A percentile compares a stretch with the other conserved stretches of the same genome.
These are phyloP conservation scores for Cymbopogon citratus DNA, from an alignment of 176 grass and related monocot species.

Conservation along the genomic window DNA sequence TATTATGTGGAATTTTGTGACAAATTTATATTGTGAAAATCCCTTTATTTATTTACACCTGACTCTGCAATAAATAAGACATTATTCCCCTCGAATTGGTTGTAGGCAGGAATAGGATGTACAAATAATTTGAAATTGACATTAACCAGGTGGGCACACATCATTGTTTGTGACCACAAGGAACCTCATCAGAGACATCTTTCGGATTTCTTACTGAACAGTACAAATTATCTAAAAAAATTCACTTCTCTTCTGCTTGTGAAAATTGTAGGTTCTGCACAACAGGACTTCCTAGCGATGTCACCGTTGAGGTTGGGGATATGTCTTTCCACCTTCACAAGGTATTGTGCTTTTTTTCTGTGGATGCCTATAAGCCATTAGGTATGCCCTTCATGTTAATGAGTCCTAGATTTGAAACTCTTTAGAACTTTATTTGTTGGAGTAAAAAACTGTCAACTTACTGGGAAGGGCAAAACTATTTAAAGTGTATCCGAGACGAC, in stretches of 20 bases:
- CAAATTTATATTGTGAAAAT: background rate
- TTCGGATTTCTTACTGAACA: background rate
- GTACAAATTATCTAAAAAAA: background rate
- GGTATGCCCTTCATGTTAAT: background rate
- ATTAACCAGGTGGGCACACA: background rate
- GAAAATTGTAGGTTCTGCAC: slow-evolving; percentile 78
- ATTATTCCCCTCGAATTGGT: background rate
- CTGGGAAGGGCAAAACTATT: background rate
- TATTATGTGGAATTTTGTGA: background rate
- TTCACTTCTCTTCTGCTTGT: slow-evolving; percentile 24
- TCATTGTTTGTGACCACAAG: background rate
- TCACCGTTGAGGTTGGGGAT: slow-evolving; percentile 79
- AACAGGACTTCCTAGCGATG: slow-evolving; percentile 88
- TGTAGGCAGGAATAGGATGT: background rate
- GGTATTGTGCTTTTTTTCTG: slow-evolving; percentile 37
- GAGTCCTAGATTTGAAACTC: background rate
- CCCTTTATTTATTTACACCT: background rate
- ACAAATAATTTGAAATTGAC: background rate
- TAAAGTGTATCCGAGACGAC: background rate
- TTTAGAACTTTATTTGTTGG: slow-evolving; percentile 13
- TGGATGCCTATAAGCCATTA: background rate
- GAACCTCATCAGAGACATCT: background rate
- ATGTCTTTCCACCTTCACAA: slow-evolving; percentile 99
- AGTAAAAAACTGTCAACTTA: background rate
- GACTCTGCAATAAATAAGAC: background rate